Evolutionary conservation across 1,284 basidiomycete species (phyloP), one percentile per base, ranked within the genome.

Genomic region (Rhodotorula glutinis): DNA sequence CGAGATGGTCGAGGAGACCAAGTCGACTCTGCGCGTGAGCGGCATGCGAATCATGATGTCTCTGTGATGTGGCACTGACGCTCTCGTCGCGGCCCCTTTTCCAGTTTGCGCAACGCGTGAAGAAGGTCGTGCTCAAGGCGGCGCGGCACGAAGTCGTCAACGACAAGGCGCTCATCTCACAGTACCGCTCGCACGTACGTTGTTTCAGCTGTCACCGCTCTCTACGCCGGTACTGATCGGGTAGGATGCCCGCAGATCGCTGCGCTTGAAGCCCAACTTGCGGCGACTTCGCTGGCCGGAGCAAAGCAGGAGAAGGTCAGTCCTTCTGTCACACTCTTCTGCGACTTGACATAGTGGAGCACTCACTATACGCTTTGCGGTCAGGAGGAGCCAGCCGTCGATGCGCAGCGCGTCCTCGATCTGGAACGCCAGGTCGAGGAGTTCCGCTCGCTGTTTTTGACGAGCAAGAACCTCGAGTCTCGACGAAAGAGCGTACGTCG

Each of bases 81-180:
- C 80, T 88, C 4, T 87, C 87, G 56, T 91, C 87, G 2, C 68
- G 96, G 92, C 0, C 81, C 95, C 23, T 21, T 44, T 21, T 7
- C 5, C 84, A 88, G 57, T 98, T 98, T 77, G 95, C 95, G 0
- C 87, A 88, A 73, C 82, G 91, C 44, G 88, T 93, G 77, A 93
- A 93, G 82, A 87, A 85, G 73, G 82, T 83, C 25, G 78, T 89
- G 79, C 82, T 98, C 44, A 86, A 90, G 68, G 95, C 95, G 2
- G 86, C 90, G 80, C 90, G 91, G 84, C 94, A 92, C 78, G 93
- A 97, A 79, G 84, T 97, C 27, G 86, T 93, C 11, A 92, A 95
- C 75, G 92, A 91, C 0, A 91, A 93, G 73, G 92, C 92, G 0
- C 83, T 97, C 38, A 90, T 97, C 67, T 78, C 80, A 80, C 85